Base-by-base conservation (phyloP, 139 green algal species). In the Tetradesmus obliquus region DNA sequence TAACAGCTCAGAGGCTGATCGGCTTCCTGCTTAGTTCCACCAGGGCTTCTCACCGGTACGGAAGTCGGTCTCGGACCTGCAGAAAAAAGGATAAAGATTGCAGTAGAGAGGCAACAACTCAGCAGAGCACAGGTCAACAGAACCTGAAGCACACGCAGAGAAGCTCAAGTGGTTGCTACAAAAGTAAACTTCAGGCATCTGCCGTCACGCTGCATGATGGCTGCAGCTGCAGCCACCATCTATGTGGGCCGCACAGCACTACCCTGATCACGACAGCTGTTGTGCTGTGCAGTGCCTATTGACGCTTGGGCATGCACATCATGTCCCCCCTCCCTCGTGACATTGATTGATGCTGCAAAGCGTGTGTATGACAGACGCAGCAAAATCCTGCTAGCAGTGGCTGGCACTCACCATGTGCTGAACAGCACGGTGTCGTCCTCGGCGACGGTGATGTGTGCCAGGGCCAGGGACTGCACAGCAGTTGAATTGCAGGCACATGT, bases 11-110 rank as follows among this genome's bases (percentile, higher is more conserved):
- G 66, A 76, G 66, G 66, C 66, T 76, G 66, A 76, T 76, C 66
- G n/a, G 66, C 66, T 76, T 76, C 66, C 83, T 51, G 62, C 13
- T 93, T 96, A 99, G 5, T 93, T 90, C 98, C 98, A 99, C 98
- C 98, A 99, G 45, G 98, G 97, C 57, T 95, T 89, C 89, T 94
- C 57, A 93, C 95, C 96, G 79, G 97, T 99, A 85, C 98, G 96
- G 97, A 99, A 99, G 95, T 99, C 98, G 55, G 96, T 99, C 97
- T 99, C 98, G n/a, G 97, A 98, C 98, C 96, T 96, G 92, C 53
- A 90, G 17, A 55, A 4, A 0, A 2, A 45, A 45, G 32, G 32
- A 45, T 45, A 45, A 45, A 66, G 81, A 58, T 1, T 86, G 69
- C 53, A 62, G 53, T 51, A 72, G 53, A 53, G 7, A n/a, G 15